Evolutionary conservation across 2,329 filamentous ascomycete genomes (phyloP), one percentile per base, ranked within the genome.

Genomic region (Cercospora sp.): DNA sequence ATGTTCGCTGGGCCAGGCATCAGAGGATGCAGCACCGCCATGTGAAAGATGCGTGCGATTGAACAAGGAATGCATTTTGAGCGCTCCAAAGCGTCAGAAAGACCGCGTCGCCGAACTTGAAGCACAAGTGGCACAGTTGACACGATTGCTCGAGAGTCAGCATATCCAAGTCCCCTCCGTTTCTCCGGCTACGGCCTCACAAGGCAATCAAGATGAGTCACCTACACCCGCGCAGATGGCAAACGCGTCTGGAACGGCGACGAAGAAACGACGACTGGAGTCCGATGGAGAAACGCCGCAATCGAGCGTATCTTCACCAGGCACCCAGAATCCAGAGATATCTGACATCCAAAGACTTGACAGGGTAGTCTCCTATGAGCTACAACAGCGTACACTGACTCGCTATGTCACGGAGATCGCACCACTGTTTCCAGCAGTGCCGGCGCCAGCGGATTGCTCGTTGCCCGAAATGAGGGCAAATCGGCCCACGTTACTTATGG

Each of bases 401-500:
- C 60, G 68, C 32, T 77, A 76, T 58, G n/a, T 68, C 26, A 66
- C 57, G 3, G 70, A 71, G 8, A 65, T 73, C 12, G 61, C 70
- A 8, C 68, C 73, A 5, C 43, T 66, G 7, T 73, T 72, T 32
- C 71, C 74, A 5, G 55, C 73, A 55, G 71, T 75, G 6, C 71
- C 70, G 2, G 49, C 72, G 1, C 40, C 63, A 24, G 62, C 32
- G 2, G 70, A 71, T 24, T 61, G 30, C 6, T 57, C 67, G 16
- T 68, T 72, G 12, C 64, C 59, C 9, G 24, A 43, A 5, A 51
- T 77, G 34, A 70, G 73, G 37, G 28, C 28, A 1, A 60, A 70
- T 12, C 58, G 66, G 74, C 87, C 88, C 0, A 76, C 85, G 5
- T 79, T 89, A 0, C 87, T 89, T 66, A 80, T 88, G 16, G 82